Base-by-base conservation (phyloP, 768 basidiomycete species). In the Panus rudis region DNA sequence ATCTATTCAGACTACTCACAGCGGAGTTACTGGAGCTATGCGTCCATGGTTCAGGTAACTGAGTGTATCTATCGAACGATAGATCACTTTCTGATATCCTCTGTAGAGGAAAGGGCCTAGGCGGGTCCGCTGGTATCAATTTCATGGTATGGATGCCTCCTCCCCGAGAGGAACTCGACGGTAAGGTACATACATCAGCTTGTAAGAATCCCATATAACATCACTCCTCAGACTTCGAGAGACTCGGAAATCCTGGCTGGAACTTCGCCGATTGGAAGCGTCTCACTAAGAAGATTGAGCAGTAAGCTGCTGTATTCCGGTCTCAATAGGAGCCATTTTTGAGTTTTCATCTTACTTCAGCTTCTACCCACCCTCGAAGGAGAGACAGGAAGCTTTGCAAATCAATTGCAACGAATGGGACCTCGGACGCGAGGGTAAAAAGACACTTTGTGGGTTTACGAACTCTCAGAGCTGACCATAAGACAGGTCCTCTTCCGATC, bases 81-180 rank as follows among this genome's bases (percentile, higher is more conserved):
- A 10, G 28, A 30, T 30, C n/a, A n/a, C 28, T n/a, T 10, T 30
- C 10, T 30, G 10, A 10, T 30, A n/a, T 10, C 28, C 28, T 30
- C 10, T 30, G 28, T 30, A 30, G 28, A 10, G 28, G 28, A n/a
- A 30, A 30, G n/a, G 28, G 28, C n/a, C n/a, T 30, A n/a, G 28
- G 28, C n/a, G 28, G 28, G n/a, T 30, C 28, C 16, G 53, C 54
- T 4, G 41, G 30, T 16, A 53, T 59, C 45, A 59, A 57, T 43
- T 57, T 57, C 47, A 11, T 55, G 40, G 38, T 42, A 28, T 57
- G 51, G 47, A 48, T 39, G 10, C 54, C 53, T 24, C 58, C 58
- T 7, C 48, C 55, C 4, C 48, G 32, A 3, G 28, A 49, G 6
- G 58, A 59, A 6, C 44, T 59, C 11, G 49, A 59, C 25, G 58